Evolutionary conservation across 345 rosid genomes (phyloP), one percentile per base, ranked within the genome.

Genomic region (Salix udensis): DNA sequence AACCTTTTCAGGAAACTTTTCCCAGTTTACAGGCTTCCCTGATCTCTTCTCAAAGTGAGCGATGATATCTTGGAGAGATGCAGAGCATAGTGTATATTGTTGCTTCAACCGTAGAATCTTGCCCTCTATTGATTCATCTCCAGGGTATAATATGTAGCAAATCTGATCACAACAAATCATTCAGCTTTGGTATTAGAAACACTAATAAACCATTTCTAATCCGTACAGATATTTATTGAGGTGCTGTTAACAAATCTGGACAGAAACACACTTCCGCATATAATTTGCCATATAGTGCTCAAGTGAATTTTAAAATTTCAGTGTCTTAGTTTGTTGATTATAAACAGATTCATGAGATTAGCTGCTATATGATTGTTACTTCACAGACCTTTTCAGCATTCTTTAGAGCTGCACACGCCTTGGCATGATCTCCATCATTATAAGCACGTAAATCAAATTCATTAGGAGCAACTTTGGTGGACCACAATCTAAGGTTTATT

Each of bases 41-140:
- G 85, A 86, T 79, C 87, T 83, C 73, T 75, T 82, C 72, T 82
- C 87, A 77, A 84, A 88, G 67, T 78, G 73, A 55, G 83, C 70
- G 62, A 88, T 84, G 76, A 88, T 88, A 69, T 86, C 89, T 76
- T 85, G 88, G 36, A 86, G 83, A 23, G 87, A 86, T 74, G 87
- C 87, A 64, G 86, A 85, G 68, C 91, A 88, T 50, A 88, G 83
- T 30, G 89, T 86, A 65, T 85, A 85, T 31, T 86, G 87, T 77
- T 88, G 89, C 85, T 88, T 88, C 85, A 84, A 78, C 62, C 87
- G 77, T 46, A 88, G 89, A 67, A 80, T 74, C 85, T 86, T 88
- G 61, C 91, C 86, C 70, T 85, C 89, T 28, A 68, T 30, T 10
- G 85, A 82, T 73, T 85, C 89, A 69, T 88, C 89, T 62, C 91